These are phyloP conservation scores for Zelopaecilomyces penicillatus DNA, from an alignment of 2,329 filamentous ascomycete genomes.

Conservation along the genomic window DNA sequence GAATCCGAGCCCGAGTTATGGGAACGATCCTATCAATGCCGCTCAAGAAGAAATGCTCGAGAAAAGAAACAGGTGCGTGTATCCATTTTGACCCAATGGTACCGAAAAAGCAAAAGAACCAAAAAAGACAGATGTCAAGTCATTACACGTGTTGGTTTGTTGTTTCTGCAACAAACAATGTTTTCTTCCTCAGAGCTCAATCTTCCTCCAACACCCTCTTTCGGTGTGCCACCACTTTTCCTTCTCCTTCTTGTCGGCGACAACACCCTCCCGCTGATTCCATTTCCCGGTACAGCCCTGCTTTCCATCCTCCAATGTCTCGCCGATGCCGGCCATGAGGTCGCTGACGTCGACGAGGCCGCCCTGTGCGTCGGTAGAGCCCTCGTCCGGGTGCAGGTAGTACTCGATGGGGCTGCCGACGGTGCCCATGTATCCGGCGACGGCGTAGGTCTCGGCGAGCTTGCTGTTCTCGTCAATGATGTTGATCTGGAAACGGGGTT, in stretches of 20 bases:
- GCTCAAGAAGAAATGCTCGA: too few species aligned
- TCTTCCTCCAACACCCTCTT: constrained; percentile 33
- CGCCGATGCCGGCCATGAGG: constrained; percentile 39
- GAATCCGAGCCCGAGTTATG: too few species aligned
- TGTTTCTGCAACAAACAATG: not conserved
- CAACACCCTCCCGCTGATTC: constrained; percentile 31
- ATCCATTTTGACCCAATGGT: too few species aligned
- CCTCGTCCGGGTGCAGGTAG: constrained; percentile 47
- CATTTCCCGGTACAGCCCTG: constrained; percentile 39
- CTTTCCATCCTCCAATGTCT: constrained; percentile 28
- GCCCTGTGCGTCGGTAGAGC: constrained; percentile 47
- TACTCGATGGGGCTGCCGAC: constrained; percentile 53
- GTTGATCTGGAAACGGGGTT: constrained; percentile 50
- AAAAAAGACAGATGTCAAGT: constrained; percentile 11
- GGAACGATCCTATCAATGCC: too few species aligned
- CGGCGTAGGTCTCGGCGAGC: constrained; percentile 41
- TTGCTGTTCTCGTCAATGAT: constrained; percentile 46
- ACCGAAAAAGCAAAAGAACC: not conserved
- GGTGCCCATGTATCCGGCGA: constrained; percentile 56
- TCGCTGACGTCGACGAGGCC: constrained; percentile 46
- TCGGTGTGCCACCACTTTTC: constrained; percentile 45
- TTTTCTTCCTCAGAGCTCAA: constrained; percentile 13
- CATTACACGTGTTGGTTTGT: too few species aligned
- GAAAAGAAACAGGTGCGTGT: too few species aligned
- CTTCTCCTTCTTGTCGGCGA: constrained; percentile 38